Evolutionary conservation across 1,284 basidiomycete genomes (phyloP).

Genomic region (Malassezia caprae): DNA sequence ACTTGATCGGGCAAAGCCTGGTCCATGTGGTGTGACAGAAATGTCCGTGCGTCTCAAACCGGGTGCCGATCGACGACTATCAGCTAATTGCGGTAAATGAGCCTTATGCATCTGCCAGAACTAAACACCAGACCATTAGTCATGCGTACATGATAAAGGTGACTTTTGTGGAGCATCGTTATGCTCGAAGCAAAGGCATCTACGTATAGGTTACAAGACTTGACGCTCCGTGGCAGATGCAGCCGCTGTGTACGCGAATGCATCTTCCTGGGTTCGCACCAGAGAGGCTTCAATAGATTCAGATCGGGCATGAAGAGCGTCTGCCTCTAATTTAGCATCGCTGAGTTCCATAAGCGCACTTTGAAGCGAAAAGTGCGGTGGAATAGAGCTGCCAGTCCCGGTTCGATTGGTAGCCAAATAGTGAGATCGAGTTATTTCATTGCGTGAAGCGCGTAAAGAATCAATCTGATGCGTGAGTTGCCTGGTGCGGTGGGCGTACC

Average conservation of each 20-base stretch:
- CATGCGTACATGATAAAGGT: neutral
- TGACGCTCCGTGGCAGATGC: neutral
- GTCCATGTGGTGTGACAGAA: neutral
- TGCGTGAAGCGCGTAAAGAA: neutral
- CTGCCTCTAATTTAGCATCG: conserved; percentile 10
- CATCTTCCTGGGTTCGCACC: conserved; percentile 14
- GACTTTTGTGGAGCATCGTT: neutral
- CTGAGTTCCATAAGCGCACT: conserved; percentile 18
- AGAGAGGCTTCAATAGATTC: conserved; percentile 6
- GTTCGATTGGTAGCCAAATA: conserved; percentile 4
- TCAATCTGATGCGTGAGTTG: neutral
- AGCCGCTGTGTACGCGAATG: conserved; percentile 11
- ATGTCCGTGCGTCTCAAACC: neutral
- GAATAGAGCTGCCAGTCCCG: conserved; percentile 3
- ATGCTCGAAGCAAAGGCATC: neutral
- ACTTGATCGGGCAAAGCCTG: neutral
- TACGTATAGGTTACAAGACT: neutral
- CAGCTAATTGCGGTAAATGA: neutral
- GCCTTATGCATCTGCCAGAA: neutral
- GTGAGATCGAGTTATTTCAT: conserved; percentile 1
- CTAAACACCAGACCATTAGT: neutral
- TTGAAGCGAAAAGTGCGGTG: conserved; percentile 14
- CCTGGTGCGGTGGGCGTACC: neutral
- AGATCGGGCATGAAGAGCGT: conserved; percentile 11
- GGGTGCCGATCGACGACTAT: neutral